phyloP scores from a whole-genome alignment of 1,139 yeast species.

The Pichia cactophila region DNA sequence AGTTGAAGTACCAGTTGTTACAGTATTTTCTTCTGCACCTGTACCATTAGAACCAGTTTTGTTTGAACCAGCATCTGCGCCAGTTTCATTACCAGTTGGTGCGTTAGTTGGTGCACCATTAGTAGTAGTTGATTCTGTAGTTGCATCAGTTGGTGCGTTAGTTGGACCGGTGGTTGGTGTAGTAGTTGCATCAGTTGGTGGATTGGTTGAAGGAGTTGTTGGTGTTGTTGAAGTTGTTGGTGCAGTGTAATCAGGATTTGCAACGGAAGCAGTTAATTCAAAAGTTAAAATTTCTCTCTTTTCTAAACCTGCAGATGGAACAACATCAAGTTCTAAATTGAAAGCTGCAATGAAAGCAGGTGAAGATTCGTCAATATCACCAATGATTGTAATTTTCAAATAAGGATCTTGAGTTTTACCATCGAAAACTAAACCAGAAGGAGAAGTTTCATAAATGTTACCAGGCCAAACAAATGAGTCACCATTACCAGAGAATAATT shows the following conservation, averaged over 20 bases:
- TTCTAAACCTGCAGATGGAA: neutral
- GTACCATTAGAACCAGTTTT: constrained; percentile 2
- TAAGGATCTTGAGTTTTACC: constrained; percentile 15
- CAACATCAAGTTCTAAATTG: constrained; percentile 3
- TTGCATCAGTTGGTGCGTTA: neutral
- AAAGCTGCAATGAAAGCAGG: constrained; percentile 5
- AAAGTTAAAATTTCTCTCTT: constrained; percentile 11
- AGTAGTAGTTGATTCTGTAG: constrained; percentile 1
- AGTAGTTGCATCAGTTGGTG: constrained; percentile 7
- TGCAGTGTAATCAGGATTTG: constrained; percentile 10
- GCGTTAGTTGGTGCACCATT: neutral
- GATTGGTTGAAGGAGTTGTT: constrained; percentile 7
- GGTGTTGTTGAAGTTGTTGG: constrained; percentile 6
- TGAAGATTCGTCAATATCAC: neutral
- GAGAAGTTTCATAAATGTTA: constrained; percentile 5
- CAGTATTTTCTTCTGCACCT: neutral
- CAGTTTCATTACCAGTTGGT: neutral
- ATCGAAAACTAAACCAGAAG: constrained; percentile 7
- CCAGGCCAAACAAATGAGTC: constrained; percentile 12
- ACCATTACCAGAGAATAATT: constrained; percentile 14
- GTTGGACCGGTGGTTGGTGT: constrained; percentile 9
- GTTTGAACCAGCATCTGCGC: constrained; percentile 2
- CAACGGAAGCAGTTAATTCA: constrained; percentile 5
- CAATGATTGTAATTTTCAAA: constrained; percentile 7
- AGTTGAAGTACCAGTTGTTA: neutral